A percentile compares a stretch with the other conserved stretches of the same genome.
Conservation (phyloP, 805 yeast species). For the Hermanozyma aechmeae region DNA sequence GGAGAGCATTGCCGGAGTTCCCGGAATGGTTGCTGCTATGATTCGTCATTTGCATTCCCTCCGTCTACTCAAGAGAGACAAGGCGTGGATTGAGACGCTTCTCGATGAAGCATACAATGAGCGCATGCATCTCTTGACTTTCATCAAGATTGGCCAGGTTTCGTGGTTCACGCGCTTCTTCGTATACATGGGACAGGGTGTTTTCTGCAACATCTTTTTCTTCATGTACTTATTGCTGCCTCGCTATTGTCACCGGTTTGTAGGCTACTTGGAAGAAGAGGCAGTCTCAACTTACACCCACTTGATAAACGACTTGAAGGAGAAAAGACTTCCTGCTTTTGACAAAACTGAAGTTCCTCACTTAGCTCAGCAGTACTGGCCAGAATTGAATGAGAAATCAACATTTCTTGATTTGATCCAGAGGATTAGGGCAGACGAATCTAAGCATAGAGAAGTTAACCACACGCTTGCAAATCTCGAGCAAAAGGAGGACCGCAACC, state of each 20-base stretch:
- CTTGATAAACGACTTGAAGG: constrained; percentile 43
- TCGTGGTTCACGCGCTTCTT: constrained; percentile 45
- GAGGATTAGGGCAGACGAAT: constrained; percentile 66
- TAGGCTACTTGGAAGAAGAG: constrained; percentile 71
- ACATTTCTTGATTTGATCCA: constrained; percentile 51
- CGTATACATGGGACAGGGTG: constrained; percentile 59
- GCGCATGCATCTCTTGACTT: constrained; percentile 67
- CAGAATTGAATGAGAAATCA: constrained; percentile 38
- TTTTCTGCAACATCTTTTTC: constrained; percentile 60
- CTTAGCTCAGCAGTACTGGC: constrained; percentile 59
- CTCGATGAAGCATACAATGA: constrained; percentile 73
- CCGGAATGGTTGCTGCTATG: constrained; percentile 70
- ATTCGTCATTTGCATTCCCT: constrained; percentile 59
- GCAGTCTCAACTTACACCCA: constrained; percentile 64
- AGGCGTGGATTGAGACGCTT: constrained; percentile 68
- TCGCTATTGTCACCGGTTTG: constrained; percentile 62
- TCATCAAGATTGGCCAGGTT: constrained; percentile 56
- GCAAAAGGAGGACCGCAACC: constrained; percentile 51
- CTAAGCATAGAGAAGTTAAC: constrained; percentile 72
- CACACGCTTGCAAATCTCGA: constrained; percentile 64
- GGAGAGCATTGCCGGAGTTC: constrained; percentile 73
- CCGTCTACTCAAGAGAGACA: constrained; percentile 53
- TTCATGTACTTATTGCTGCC: constrained; percentile 50
- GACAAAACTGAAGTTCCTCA: constrained; percentile 39
- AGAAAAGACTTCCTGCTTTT: constrained; percentile 43